Evolutionary conservation across 163 green algal species (phyloP).

Genomic region (Scenedesmus sp.): DNA sequence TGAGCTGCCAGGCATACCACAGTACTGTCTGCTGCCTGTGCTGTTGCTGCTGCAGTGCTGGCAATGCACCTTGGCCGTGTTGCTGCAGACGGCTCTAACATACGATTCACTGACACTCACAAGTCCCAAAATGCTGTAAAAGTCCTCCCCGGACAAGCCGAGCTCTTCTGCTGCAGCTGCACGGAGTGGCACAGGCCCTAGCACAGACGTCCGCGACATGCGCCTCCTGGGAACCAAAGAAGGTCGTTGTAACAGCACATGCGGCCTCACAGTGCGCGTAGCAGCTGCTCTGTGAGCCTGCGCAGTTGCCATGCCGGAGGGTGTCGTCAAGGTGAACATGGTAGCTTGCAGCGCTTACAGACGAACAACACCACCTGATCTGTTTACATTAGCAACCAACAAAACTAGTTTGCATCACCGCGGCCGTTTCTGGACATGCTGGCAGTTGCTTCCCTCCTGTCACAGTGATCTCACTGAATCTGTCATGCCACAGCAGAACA

Average conservation of each 20-base stretch:
- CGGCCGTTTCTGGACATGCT: background rate
- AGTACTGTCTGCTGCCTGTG: background rate
- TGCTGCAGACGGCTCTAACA: background rate
- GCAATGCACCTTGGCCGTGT: background rate
- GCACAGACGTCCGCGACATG: background rate
- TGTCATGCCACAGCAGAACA: background rate
- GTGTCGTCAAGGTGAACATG: background rate
- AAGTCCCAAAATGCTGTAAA: constrained; percentile 49
- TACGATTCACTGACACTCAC: background rate
- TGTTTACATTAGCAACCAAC: background rate
- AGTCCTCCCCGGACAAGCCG: constrained; percentile 45
- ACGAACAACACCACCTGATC: background rate
- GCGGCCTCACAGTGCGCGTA: background rate
- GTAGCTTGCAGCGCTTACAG: background rate
- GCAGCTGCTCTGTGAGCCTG: background rate
- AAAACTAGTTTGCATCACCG: background rate
- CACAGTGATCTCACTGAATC: constrained; percentile 1
- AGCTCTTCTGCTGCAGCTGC: constrained; percentile 21
- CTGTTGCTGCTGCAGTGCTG: background rate
- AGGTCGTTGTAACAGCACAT: background rate
- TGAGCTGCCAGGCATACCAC: background rate
- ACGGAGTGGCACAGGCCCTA: background rate
- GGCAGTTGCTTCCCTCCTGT: background rate
- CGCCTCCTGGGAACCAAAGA: background rate
- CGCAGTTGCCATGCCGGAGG: background rate